These are phyloP conservation scores for Huiozyma sinensis DNA, from an alignment of 805 yeast genomes.

Conservation along the genomic window DNA sequence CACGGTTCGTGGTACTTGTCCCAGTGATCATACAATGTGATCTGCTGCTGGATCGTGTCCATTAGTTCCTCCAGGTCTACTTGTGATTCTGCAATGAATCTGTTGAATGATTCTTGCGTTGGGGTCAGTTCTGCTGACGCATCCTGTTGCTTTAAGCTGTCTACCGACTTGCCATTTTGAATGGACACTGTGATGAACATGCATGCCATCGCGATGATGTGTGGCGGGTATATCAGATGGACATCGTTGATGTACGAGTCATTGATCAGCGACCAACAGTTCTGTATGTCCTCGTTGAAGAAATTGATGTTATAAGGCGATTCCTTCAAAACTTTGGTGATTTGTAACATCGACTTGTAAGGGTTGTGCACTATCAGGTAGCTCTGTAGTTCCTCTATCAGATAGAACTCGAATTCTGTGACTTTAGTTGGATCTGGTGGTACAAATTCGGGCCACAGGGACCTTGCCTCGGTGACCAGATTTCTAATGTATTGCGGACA, in stretches of 20 bases:
- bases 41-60: conserved; percentile 75
- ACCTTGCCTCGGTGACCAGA: conserved; percentile 72
- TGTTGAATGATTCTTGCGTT: conserved; percentile 16
- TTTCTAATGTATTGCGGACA: conserved; percentile 88
- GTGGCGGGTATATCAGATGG: conserved; percentile 79
- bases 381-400: conserved; percentile 78
- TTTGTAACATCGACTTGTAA: conserved; percentile 48
- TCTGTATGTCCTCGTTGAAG: conserved; percentile 62
- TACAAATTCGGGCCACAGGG: conserved; percentile 88
- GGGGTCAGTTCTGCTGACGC: conserved; percentile 26
- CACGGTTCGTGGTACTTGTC: conserved; percentile 65
- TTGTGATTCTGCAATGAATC: conserved; percentile 63
- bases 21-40: conserved; percentile 78
- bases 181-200: conserved; percentile 57
- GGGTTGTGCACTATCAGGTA: conserved; percentile 69
- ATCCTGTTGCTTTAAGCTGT: background rate
- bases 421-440: conserved; percentile 85
- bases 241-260: conserved; percentile 85
- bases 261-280: conserved; percentile 81
- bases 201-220: conserved; percentile 71
- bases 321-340: conserved; percentile 34
- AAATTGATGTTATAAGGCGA: conserved; percentile 25
- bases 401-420: conserved; percentile 91
- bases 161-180: conserved; percentile 8
- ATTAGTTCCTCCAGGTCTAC: conserved; percentile 68